phyloP scores from a whole-genome alignment of 371 early-diverging fungal species.

The Mortierella sp. region DNA sequence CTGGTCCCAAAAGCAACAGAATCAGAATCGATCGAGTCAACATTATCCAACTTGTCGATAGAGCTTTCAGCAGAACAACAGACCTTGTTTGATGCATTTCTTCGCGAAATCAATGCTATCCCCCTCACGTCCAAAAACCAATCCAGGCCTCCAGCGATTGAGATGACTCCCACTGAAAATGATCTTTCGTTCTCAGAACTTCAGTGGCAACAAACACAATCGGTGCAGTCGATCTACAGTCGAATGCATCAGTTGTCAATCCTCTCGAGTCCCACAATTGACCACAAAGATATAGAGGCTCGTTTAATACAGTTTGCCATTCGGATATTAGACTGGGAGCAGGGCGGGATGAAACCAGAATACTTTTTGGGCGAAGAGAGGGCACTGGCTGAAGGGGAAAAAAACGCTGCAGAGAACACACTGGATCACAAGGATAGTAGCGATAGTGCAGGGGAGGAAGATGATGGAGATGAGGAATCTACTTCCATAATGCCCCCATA shows the following conservation, averaged over 20 bases:
- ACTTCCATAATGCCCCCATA: constrained; percentile 14
- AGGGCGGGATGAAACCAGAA: constrained; percentile 31
- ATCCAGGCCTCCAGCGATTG: constrained; percentile 16
- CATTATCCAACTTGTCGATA: background rate
- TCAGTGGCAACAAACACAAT: constrained; percentile 20
- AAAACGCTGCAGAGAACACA: background rate
- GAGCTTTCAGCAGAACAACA: constrained; percentile 26
- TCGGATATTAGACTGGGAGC: constrained; percentile 53
- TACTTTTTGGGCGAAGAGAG: constrained; percentile 45
- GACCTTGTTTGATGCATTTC: constrained; percentile 24
- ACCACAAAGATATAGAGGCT: constrained; percentile 22
- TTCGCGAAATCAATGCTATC: constrained; percentile 30
- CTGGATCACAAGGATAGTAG: background rate
- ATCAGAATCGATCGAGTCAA: background rate
- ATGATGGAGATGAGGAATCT: constrained; percentile 4
- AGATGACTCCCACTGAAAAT: background rate
- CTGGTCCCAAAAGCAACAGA: background rate
- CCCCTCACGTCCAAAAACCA: constrained; percentile 35
- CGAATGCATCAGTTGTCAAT: constrained; percentile 38
- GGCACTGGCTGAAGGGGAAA: background rate
- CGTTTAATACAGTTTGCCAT: constrained; percentile 48
- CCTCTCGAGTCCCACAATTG: constrained; percentile 11
- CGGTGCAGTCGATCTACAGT: constrained; percentile 36
- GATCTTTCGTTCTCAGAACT: background rate
- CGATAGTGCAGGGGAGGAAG: constrained; percentile 7